phyloP scores from a whole-genome alignment of 148 eudicot genomes.

The Rheum nobile region DNA sequence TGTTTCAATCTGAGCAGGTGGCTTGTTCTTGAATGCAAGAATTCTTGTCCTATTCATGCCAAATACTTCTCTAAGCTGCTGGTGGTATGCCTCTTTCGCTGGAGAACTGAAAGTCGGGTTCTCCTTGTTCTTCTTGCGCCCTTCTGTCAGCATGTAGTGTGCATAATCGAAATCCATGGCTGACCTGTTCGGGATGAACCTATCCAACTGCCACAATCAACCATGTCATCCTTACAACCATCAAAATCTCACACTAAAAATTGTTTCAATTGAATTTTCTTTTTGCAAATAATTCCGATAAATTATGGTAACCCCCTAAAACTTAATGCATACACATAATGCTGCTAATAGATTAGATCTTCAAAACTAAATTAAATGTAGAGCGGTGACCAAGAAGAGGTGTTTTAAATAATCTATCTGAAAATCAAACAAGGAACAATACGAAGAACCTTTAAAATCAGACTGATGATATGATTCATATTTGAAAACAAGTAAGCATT shows the following conservation, averaged over 20 bases:
- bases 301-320: not conserved
- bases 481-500: not conserved
- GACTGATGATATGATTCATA: not conserved
- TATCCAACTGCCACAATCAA: conserved; percentile 55
- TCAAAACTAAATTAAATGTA: not conserved
- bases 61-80: conserved; percentile 70
- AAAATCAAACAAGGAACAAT: not conserved
- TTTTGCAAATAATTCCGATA: not conserved
- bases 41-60: conserved; percentile 86
- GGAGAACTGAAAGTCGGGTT: conserved; percentile 70
- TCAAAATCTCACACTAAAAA: not conserved
- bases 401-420: not conserved
- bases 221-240: too few species aligned
- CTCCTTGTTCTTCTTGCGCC: conserved; percentile 55
- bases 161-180: conserved; percentile 98
- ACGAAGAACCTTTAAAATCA: not conserved
- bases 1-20: conserved; percentile 61
- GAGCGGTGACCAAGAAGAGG: not conserved
- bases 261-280: not conserved
- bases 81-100: conserved; percentile 76
- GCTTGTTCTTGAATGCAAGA: conserved; percentile 90
- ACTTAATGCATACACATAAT: not conserved
- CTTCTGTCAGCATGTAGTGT: conserved; percentile 81
- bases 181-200: conserved; percentile 88
- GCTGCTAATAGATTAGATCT: not conserved